Conservation (phyloP, 306 rosid genomes). For the Ormosia semicastrata region DNA sequence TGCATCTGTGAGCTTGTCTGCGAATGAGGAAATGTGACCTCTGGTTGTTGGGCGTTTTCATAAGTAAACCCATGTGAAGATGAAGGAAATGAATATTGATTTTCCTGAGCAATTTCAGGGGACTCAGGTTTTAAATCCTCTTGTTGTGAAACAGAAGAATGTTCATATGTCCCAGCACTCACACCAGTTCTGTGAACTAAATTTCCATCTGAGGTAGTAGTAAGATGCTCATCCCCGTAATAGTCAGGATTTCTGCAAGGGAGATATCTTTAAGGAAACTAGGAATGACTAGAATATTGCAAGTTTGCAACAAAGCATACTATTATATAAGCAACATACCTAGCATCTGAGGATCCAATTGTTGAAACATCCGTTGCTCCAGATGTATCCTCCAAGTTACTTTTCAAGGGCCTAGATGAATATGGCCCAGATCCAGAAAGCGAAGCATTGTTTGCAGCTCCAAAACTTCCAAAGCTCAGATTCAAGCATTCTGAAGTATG, state of each 20-base stretch:
- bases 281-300: neutral
- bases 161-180: conserved; percentile 57
- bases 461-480: conserved; percentile 92
- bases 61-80: conserved; percentile 71
- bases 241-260: conserved; percentile 66
- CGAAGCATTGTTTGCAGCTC: conserved; percentile 51
- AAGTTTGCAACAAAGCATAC: neutral
- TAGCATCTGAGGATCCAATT: conserved; percentile 58
- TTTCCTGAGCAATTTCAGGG: conserved; percentile 59
- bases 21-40: conserved; percentile 48
- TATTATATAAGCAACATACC: conserved; percentile 40
- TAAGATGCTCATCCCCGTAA: conserved; percentile 65
- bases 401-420: conserved; percentile 42
- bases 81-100: conserved; percentile 65
- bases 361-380: conserved; percentile 56
- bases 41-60: conserved; percentile 58
- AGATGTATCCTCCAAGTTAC: conserved; percentile 64
- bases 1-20: conserved; percentile 76
- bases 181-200: conserved; percentile 60
- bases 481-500: conserved; percentile 83
- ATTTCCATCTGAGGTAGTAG: conserved; percentile 58
- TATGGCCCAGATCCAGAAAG: conserved; percentile 49
- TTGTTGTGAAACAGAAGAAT: conserved; percentile 63
- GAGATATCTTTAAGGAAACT: conserved; percentile 7
- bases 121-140: conserved; percentile 66